Percentiles rank a stretch among this genome's conserved stretches.
phyloP scores from a whole-genome alignment of 257 asterid species.

The Capsicum baccatum region DNA sequence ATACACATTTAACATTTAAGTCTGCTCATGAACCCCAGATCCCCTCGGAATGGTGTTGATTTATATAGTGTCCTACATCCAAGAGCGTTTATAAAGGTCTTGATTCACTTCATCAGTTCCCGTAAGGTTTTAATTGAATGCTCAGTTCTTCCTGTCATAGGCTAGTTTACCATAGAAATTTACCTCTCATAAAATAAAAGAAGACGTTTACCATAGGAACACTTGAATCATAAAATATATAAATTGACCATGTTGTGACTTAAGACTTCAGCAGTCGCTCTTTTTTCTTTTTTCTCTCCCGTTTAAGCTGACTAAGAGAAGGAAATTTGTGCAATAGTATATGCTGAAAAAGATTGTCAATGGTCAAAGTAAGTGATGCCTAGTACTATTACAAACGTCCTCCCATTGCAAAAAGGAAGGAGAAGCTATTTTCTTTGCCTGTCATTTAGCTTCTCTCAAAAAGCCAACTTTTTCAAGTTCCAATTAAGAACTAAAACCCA shows the following conservation, averaged over 20 bases:
- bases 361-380: slow-evolving; percentile 12
- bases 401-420: slow-evolving; percentile 4
- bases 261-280: neutral
- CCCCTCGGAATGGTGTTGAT: neutral
- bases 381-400: neutral
- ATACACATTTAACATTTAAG: neutral
- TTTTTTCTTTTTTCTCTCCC: neutral
- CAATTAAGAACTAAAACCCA: neutral
- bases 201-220: neutral
- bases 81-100: neutral
- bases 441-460: neutral
- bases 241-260: slow-evolving; percentile 1
- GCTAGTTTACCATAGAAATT: neutral
- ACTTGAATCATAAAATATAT: neutral
- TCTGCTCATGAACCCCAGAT: neutral
- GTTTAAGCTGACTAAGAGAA: neutral
- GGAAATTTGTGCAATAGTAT: neutral
- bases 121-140: neutral
- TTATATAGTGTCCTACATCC: neutral
- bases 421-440: neutral
- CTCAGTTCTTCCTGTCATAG: neutral
- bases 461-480: neutral
- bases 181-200: neutral
- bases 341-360: neutral
- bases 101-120: neutral